These are phyloP conservation scores for Cajanus cajan DNA, from an alignment of 306 rosid genomes.

Conservation along the genomic window DNA sequence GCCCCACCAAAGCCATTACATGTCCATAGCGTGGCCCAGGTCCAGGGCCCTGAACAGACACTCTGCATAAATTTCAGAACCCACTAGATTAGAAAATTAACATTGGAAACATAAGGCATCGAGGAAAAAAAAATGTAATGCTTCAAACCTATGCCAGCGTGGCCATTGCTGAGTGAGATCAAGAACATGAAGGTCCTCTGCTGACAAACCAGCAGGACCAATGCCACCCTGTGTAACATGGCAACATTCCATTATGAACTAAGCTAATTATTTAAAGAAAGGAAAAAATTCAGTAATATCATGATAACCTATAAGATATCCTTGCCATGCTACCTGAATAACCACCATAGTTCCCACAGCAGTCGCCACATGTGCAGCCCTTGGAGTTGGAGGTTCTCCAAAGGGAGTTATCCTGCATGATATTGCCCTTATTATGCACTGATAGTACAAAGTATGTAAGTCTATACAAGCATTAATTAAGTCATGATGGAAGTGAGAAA, in stretches of 20 bases:
- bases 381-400: conserved; percentile 97
- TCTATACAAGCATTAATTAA: conserved; percentile 12
- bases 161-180: conserved; percentile 98
- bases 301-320: conserved; percentile 20
- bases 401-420: conserved; percentile 79
- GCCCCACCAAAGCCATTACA: conserved; percentile 99
- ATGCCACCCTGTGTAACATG: conserved; percentile 80
- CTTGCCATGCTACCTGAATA: conserved; percentile 70
- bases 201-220: conserved; percentile 99
- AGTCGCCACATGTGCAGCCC: conserved; percentile 99
- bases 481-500: conserved; percentile 19
- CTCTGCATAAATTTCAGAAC: conserved; percentile 63
- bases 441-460: conserved; percentile 13
- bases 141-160: conserved; percentile 91
- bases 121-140: conserved; percentile 15
- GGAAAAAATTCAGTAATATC: conserved; percentile 13
- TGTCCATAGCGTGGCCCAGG: conserved; percentile 99
- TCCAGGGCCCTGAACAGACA: conserved; percentile 99
- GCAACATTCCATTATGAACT: conserved; percentile 23
- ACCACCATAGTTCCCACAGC: conserved; percentile 99
- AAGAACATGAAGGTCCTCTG: conserved; percentile 99
- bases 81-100: conserved; percentile 30
- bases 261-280: conserved; percentile 22
- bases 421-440: conserved; percentile 26
- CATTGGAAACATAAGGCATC: background rate